These are phyloP conservation scores for Aspergillus bertholletiae DNA, from an alignment of 495 filamentous ascomycete genomes.

Conservation along the genomic window DNA sequence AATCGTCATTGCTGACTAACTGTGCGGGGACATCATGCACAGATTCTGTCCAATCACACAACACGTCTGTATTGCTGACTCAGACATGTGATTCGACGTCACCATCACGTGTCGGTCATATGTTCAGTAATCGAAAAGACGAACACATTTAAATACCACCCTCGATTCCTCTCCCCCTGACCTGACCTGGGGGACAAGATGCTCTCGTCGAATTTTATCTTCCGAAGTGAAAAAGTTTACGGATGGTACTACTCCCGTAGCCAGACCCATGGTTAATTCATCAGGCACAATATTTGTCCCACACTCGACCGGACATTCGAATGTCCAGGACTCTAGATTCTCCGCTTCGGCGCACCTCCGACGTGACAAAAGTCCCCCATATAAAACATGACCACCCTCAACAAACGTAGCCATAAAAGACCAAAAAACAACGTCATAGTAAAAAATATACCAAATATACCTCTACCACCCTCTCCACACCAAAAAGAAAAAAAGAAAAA, in stretches of 20 bases:
- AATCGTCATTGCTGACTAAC: background rate
- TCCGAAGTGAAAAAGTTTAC: no score
- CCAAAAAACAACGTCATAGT: background rate
- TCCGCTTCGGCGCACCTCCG: constrained; percentile 10
- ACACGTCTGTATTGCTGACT: constrained; percentile 23
- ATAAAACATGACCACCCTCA: constrained; percentile 4
- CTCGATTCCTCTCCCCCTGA: no score
- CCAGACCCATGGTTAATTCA: background rate
- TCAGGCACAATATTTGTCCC: constrained; percentile 3
- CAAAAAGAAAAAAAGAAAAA: background rate
- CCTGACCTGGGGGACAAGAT: no score
- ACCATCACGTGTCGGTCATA: constrained; percentile 5
- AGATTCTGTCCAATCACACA: background rate
- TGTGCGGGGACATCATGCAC: background rate
- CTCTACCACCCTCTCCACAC: no score
- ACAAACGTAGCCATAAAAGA: no score
- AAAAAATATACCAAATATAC: background rate
- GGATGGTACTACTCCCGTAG: no score
- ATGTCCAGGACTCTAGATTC: background rate
- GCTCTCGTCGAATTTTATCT: no score
- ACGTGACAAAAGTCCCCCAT: no score
- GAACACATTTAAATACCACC: no score
- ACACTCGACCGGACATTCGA: background rate
- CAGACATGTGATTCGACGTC: constrained; percentile 28
- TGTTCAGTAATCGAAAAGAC: background rate